These are phyloP conservation scores for Abrus precatorius DNA, from an alignment of 306 rosid genomes.

Conservation along the genomic window DNA sequence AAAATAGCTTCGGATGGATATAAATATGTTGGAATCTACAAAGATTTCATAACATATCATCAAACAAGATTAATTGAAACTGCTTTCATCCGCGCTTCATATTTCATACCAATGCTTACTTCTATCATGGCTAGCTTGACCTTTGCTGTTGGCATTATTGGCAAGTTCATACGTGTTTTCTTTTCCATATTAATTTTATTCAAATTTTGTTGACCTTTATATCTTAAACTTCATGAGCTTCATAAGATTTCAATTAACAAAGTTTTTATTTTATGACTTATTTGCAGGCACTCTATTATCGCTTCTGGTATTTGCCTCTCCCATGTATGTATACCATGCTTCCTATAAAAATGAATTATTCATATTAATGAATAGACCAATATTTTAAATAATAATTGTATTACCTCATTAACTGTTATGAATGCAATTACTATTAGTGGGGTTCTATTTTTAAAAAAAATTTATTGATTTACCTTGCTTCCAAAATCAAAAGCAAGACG, in stretches of 20 bases:
- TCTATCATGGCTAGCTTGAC: conserved; percentile 17
- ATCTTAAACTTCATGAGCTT: neutral
- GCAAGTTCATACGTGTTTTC: conserved; percentile 5
- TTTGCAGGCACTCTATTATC: conserved; percentile 64
- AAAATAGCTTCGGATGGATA: neutral
- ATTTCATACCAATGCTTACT: neutral
- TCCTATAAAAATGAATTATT: neutral
- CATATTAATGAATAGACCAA: neutral
- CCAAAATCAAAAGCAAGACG: conserved; percentile 51
- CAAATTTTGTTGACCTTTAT: neutral
- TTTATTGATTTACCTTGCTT: neutral
- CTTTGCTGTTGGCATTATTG: conserved; percentile 39
- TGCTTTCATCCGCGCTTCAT: neutral
- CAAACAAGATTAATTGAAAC: neutral
- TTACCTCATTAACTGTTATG: neutral
- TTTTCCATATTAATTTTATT: neutral
- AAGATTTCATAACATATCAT: neutral
- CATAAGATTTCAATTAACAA: too few species aligned
- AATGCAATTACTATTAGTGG: too few species aligned
- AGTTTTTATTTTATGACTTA: neutral
- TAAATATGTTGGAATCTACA: conserved; percentile 11
- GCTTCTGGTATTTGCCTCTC: conserved; percentile 62
- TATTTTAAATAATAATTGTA: neutral
- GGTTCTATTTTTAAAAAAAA: too few species aligned
- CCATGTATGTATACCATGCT: conserved; percentile 54